Percentiles rank a stretch among this genome's conserved stretches.
phyloP scores from a whole-genome alignment of 352 stramenopile genomes.

The Phytophthora lateralis region DNA sequence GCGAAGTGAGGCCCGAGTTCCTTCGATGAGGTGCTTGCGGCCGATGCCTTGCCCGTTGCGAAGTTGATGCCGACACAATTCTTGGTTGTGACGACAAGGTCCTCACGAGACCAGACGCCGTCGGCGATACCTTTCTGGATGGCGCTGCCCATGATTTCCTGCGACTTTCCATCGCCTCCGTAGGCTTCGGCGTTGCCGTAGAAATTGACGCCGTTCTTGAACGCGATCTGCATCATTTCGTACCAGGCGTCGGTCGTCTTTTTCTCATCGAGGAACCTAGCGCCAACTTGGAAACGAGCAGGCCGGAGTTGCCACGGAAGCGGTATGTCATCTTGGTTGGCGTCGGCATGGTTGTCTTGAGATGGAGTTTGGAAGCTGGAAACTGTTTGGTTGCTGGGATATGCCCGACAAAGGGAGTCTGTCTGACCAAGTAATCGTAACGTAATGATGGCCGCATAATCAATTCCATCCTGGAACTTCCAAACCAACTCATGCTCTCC shows the following conservation, averaged over 20 bases:
- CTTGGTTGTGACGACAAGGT: conserved; percentile 51
- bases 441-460: too few relatives aligned
- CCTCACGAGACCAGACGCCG: conserved; percentile 21
- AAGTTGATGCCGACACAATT: conserved; percentile 27
- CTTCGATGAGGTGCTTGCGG: conserved; percentile 37
- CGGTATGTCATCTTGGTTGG: background rate
- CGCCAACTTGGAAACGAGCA: background rate
- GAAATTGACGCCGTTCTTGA: background rate
- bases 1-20: conserved; percentile 24
- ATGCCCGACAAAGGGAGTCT: too few relatives aligned
- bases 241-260: background rate
- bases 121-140: conserved; percentile 19
- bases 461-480: too few relatives aligned
- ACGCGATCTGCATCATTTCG: background rate
- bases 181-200: background rate
- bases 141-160: conserved; percentile 16
- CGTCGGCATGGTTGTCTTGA: too few relatives aligned
- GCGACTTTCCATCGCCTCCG: background rate
- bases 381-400: too few relatives aligned
- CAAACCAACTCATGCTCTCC: too few relatives aligned
- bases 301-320: background rate
- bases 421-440: too few relatives aligned
- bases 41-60: conserved; percentile 19
- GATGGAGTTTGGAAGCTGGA: too few relatives aligned
- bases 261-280: background rate